Conservation (phyloP, 768 basidiomycete genomes). For the Leccinum boreale region DNA sequence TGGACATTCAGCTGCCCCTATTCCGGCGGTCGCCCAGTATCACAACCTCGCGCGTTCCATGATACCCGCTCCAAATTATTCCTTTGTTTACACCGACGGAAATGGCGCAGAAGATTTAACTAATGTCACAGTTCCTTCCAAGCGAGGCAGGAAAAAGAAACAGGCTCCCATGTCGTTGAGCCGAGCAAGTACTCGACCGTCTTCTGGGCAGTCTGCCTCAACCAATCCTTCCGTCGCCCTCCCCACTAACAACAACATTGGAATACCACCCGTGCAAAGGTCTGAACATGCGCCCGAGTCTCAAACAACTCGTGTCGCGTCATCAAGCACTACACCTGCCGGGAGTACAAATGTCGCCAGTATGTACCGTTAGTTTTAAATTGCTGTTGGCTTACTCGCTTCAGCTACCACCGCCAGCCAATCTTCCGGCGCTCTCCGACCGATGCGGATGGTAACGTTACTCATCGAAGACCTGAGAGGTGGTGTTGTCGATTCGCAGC, state of each 20-base stretch:
- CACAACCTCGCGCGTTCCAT: background rate
- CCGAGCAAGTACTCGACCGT: constrained; percentile 7
- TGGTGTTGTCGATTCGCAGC: constrained; percentile 49
- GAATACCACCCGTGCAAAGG: constrained; percentile 1
- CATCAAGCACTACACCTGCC: constrained; percentile 6
- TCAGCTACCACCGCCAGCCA: constrained; percentile 7
- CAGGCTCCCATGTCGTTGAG: background rate
- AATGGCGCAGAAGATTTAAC: background rate
- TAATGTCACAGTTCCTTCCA: background rate
- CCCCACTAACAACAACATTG: background rate
- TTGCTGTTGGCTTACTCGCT: constrained; percentile 6
- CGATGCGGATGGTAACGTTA: constrained; percentile 57
- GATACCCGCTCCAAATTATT: background rate
- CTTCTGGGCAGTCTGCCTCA: constrained; percentile 6
- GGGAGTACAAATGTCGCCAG: constrained; percentile 36
- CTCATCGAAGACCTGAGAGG: constrained; percentile 63
- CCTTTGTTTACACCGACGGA: constrained; percentile 1
- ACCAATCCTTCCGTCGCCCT: background rate
- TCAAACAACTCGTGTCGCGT: background rate
- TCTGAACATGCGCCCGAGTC: background rate
- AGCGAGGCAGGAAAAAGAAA: constrained; percentile 15
- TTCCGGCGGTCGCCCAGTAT: background rate
- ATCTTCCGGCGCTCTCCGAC: constrained; percentile 15
- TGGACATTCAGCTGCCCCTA: constrained; percentile 5
- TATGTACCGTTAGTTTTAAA: constrained; percentile 14